Conservation (phyloP, 352 stramenopile genomes). For the Heterotrichella gracilis region DNA sequence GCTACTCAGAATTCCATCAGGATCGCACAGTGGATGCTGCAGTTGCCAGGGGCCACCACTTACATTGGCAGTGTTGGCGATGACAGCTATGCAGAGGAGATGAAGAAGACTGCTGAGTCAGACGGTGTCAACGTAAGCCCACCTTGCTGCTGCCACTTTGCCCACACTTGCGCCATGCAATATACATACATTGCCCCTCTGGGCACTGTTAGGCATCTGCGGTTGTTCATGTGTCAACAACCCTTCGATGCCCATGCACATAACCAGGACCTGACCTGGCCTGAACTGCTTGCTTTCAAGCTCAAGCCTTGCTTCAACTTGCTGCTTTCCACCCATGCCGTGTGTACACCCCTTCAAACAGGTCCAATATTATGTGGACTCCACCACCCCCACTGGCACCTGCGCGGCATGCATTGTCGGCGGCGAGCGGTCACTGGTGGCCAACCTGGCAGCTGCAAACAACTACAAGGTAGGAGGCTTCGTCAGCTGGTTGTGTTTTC, state of each 20-base stretch:
- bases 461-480: conserved; percentile 80
- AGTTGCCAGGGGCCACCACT: conserved; percentile 46
- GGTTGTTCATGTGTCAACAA: no score
- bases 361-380: conserved; percentile 78
- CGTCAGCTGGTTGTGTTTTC: no score
- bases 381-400: conserved; percentile 58
- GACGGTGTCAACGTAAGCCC: conserved; percentile 86
- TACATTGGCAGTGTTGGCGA: conserved; percentile 83
- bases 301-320: no score
- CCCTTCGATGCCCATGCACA: no score
- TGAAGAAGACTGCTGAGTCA: conserved; percentile 52
- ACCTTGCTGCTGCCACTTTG: no score
- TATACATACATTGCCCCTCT: no score
- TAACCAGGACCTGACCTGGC: no score
- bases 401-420: conserved; percentile 80
- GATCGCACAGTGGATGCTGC: conserved; percentile 95
- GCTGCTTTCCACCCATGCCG: no score
- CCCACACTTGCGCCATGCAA: no score
- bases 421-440: conserved; percentile 70
- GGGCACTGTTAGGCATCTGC: no score
- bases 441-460: conserved; percentile 85
- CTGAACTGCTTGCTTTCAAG: no score
- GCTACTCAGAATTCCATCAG: conserved; percentile 94
- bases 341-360: no score
- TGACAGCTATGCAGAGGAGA: conserved; percentile 54